Evolutionary conservation across 1,284 basidiomycete genomes (phyloP).

Genomic region (Tranzscheliella williamsii): DNA sequence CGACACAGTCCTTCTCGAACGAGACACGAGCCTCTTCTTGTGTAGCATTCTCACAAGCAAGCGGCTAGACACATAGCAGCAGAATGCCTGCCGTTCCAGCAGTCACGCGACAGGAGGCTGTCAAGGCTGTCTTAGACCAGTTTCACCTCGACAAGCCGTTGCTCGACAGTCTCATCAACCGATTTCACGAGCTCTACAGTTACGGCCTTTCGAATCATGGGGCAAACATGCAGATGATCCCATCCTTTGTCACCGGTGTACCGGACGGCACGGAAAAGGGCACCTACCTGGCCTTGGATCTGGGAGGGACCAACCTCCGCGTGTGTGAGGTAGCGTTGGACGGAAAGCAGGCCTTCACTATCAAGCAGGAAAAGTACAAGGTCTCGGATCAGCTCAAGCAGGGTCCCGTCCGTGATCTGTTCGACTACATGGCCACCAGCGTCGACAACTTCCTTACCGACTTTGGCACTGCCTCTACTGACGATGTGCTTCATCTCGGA

Average conservation of each 20-base stretch:
- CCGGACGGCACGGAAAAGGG: constrained; percentile 53
- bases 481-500: constrained; percentile 62
- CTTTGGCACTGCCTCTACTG: constrained; percentile 62
- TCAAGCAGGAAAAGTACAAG: constrained; percentile 66
- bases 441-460: constrained; percentile 92
- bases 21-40: too few relatives aligned
- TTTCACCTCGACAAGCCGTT: constrained; percentile 38
- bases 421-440: constrained; percentile 88
- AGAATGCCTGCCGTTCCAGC: constrained; percentile 41
- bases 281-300: constrained; percentile 55
- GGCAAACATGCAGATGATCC: constrained; percentile 58
- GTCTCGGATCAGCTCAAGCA: constrained; percentile 55
- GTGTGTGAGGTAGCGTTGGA: constrained; percentile 90
- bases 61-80: too few relatives aligned
- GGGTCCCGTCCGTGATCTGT: constrained; percentile 45
- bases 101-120: constrained; percentile 28
- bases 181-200: constrained; percentile 46
- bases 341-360: constrained; percentile 82
- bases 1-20: too few relatives aligned
- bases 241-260: constrained; percentile 52
- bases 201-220: constrained; percentile 46
- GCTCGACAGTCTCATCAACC: constrained; percentile 36
- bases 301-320: constrained; percentile 64
- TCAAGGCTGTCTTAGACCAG: constrained; percentile 32
- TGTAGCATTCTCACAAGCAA: too few relatives aligned